A percentile compares a stretch with the other conserved stretches of the same genome.
These are phyloP conservation scores for Ananas comosus DNA, from an alignment of 176 grass and related monocot species.

Conservation along the genomic window DNA sequence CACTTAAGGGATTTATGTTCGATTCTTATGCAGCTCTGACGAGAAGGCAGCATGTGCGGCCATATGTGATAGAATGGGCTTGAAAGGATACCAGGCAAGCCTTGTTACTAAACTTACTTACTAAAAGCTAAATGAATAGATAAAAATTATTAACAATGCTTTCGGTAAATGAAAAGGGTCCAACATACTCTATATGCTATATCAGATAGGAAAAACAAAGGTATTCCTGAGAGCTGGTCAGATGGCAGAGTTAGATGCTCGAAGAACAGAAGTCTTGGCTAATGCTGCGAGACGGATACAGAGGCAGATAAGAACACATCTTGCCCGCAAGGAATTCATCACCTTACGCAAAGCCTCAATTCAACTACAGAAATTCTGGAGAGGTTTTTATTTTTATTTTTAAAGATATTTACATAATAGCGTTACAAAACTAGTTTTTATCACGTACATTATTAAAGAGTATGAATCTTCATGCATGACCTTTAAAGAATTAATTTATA, in stretches of 20 bases:
- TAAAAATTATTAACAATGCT: not conserved
- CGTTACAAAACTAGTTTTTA: too few species aligned
- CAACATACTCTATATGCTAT: not conserved
- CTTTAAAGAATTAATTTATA: too few species aligned
- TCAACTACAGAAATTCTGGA: conserved; percentile 70
- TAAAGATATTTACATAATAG: too few species aligned
- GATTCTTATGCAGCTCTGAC: conserved; percentile 48
- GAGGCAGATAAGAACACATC: conserved; percentile 73
- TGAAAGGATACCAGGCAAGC: conserved; percentile 89
- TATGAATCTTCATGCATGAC: too few species aligned
- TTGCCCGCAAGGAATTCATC: conserved; percentile 65
- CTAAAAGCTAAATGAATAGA: not conserved
- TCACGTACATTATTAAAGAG: too few species aligned
- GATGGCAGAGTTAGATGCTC: conserved; percentile 85
- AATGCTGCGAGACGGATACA: conserved; percentile 53
- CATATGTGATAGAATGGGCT: conserved; percentile 80
- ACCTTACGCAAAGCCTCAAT: conserved; percentile 48
- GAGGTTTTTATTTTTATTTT: conserved; percentile 38
- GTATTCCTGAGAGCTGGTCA: conserved; percentile 92
- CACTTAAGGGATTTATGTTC: not conserved
- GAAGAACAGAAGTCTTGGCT: conserved; percentile 81
- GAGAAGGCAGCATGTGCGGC: conserved; percentile 67
- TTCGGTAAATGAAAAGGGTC: too few species aligned
- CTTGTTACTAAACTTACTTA: not conserved
- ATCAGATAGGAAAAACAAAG: conserved; percentile 95